Evolutionary conservation across 108 stramenopile genomes (phyloP), one percentile per base, ranked within the genome.

Genomic region (Nitzschia palea): DNA sequence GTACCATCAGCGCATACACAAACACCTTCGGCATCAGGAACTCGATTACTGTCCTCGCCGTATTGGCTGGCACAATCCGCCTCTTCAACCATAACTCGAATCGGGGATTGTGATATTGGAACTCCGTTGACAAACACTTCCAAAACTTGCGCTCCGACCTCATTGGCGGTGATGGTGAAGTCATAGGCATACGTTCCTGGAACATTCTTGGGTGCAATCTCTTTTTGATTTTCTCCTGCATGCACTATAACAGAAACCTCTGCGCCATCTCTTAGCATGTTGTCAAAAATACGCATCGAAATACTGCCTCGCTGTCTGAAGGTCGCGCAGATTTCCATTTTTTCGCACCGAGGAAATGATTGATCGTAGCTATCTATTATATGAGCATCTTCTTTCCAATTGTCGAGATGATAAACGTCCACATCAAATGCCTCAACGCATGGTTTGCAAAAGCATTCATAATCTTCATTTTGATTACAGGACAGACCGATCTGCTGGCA

Each of bases 351-450:
- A 15, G 26, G 5, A 27, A 59, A 17, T 22, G 12, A 20, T 56
- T 28, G 9, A 15, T 28, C 55, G 29, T 17, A 56, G 29, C 10
- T 26, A 4, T 20, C 20, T 18, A 8, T 25, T 35, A 37, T 8
- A 14, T 62, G 27, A 6, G 12, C 14, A 17, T 62, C 47, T 35
- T 51, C 33, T 4, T 65, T 22, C 42, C 32, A 57, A 23, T 31
- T 8, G 8, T 23, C 15, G 14, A 71, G 23, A 1, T 51, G 57
- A 33, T 53, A 74, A 17, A 74, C 73, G 33, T 74, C 67, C 2
- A 74, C 67, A 31, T 74, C 73, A 44, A 62, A 74, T 23, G 67
- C 73, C 61, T 62, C 53, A 26, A 71, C 51, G 31, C 73, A 74
- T 22, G 73, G 73, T 31, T 54, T 67, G 58, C 47, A 74, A 3